A percentile compares a stretch with the other conserved stretches of the same genome.
phyloP scores from a whole-genome alignment of 352 stramenopile species.

The Globisporangium echinulatum region DNA sequence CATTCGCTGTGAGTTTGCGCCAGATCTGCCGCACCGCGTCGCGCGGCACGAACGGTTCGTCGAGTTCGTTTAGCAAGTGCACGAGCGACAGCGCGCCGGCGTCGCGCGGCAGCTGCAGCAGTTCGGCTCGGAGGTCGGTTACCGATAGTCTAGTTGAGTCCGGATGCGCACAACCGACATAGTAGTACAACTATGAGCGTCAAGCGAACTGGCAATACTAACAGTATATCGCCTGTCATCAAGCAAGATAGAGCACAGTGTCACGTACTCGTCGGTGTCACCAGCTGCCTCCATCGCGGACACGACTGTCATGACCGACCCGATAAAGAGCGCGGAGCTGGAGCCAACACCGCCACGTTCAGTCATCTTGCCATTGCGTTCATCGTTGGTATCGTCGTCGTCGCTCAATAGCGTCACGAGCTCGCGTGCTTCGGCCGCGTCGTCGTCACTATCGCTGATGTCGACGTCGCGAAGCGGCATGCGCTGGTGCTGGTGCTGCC shows the following conservation, averaged over 20 bases:
- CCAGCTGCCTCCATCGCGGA: constrained; percentile 27
- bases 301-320: constrained; percentile 32
- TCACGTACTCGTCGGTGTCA: constrained; percentile 33
- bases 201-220: too few species aligned
- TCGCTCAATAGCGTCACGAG: constrained; percentile 38
- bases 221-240: too few species aligned
- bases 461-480: neutral
- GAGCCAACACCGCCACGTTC: neutral
- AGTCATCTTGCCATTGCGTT: constrained; percentile 1
- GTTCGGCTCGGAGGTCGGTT: constrained; percentile 20
- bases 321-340: constrained; percentile 8
- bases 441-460: neutral
- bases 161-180: neutral
- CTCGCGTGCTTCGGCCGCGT: constrained; percentile 22
- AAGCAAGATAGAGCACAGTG: too few species aligned
- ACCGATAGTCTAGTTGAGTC: constrained; percentile 25
- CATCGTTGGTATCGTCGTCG: constrained; percentile 17
- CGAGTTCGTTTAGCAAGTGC: constrained; percentile 37
- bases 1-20: constrained; percentile 24
- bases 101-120: constrained; percentile 29
- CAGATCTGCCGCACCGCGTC: constrained; percentile 48
- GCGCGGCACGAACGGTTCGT: constrained; percentile 44
- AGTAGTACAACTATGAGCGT: neutral
- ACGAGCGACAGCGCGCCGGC: constrained; percentile 29
- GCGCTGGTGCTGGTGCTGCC: neutral